Evolutionary conservation across 257 asterid species (phyloP), one percentile per base, ranked within the genome.

Genomic region (Solanum chiquidenum): DNA sequence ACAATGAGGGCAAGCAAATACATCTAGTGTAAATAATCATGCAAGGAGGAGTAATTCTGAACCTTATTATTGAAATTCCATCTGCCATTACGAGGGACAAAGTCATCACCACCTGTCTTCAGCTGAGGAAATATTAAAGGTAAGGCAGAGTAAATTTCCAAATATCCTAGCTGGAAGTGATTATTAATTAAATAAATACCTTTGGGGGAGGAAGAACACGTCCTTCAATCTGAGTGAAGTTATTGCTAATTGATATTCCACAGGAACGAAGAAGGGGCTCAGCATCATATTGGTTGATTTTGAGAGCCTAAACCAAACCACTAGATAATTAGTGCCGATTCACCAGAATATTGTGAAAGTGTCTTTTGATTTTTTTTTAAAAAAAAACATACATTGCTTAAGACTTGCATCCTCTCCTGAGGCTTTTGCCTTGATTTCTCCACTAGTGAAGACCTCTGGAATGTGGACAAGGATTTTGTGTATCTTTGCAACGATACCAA

Each of bases 381-480:
- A 12, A 44, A 31, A 38, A 38, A 9, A 60, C 92, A 69, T 90
- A 95, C 99, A 88, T 90, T 89, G 84, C 93, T 92, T 71, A 96
- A 90, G 85, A 93, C 94, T 2, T 90, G 77, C 98, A 96, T 96
- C 91, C 98, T 91, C 87, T 96, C 99, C 40, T 93, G 98, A 9
- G 99, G 99, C 90, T 95, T 96, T 72, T 96, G 99, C 11, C 99
- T 92, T 8, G 99, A 96, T 87, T 96, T 96, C 91, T 95, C 99
- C 21, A 96, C 98, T 20, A 96, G 82, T 3, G 98, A 92, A 85
- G 98, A 85, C 88, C 98, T 93, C 90, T 96, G 99, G 37, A 95
- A 92, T 20, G 94, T 92, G 25, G 96, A 88, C 23, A 96, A 85
- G 8, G 99, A 94, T 92, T 95, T 96, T 5, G 99, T 96, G 71